These are phyloP conservation scores for Wickerhamiella pararugosa DNA, from an alignment of 1,139 yeast species.

Conservation along the genomic window DNA sequence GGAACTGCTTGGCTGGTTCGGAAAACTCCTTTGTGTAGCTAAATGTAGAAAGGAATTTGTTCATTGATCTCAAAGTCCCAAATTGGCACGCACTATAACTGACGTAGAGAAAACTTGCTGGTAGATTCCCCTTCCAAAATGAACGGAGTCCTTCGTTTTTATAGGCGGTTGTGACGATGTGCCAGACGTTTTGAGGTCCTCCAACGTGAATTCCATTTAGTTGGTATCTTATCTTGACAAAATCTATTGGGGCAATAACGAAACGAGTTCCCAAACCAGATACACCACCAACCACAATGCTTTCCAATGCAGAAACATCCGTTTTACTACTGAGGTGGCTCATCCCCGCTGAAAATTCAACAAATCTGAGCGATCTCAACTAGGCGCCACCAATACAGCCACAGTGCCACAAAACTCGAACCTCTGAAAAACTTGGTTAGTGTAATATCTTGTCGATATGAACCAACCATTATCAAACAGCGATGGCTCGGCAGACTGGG, in stretches of 20 bases:
- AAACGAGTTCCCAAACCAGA: conserved; percentile 48
- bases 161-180: conserved; percentile 27
- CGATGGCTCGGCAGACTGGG: conserved; percentile 66
- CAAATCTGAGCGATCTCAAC: not conserved
- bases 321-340: conserved; percentile 22
- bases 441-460: not conserved
- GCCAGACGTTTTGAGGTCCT: conserved; percentile 11
- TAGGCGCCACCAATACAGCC: not conserved
- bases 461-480: conserved; percentile 35
- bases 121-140: conserved; percentile 90
- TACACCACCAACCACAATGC: conserved; percentile 50
- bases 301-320: conserved; percentile 22
- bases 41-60: conserved; percentile 27
- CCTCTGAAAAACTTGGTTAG: not conserved
- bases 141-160: conserved; percentile 43
- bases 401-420: not conserved
- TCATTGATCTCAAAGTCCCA: conserved; percentile 47
- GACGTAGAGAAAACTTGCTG: conserved; percentile 77
- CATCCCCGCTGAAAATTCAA: not conserved
- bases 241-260: conserved; percentile 80
- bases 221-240: conserved; percentile 74
- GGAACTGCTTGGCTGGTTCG: conserved; percentile 32
- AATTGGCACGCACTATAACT: conserved; percentile 80
- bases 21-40: conserved; percentile 20
- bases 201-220: conserved; percentile 26